Conservation (phyloP, 1,284 basidiomycete genomes). For the Phlebopus sp. region DNA sequence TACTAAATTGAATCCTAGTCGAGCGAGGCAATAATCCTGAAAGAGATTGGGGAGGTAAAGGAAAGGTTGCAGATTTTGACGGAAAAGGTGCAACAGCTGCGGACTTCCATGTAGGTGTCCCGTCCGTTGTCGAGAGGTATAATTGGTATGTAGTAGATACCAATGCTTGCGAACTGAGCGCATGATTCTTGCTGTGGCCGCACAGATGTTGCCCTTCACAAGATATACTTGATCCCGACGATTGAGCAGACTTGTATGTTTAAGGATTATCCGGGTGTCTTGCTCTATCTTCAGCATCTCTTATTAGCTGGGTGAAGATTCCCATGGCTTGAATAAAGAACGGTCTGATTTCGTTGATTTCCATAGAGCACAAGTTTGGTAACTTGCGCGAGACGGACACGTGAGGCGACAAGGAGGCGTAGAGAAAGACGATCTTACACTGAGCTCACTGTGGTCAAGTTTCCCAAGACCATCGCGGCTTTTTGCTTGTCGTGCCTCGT, state of each 20-base stretch:
- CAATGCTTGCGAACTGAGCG: not conserved
- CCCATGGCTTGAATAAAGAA: conserved; percentile 86
- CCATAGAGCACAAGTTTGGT: conserved; percentile 84
- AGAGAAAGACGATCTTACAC: conserved; percentile 46
- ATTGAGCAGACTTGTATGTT: not conserved
- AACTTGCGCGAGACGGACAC: conserved; percentile 46
- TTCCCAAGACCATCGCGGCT: conserved; percentile 78
- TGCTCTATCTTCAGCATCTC: conserved; percentile 23
- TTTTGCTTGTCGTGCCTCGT: conserved; percentile 93
- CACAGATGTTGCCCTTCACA: no score
- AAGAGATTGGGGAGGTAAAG: conserved; percentile 61
- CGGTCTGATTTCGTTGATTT: conserved; percentile 89
- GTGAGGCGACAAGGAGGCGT: conserved; percentile 3
- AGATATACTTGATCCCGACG: no score
- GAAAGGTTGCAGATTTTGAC: conserved; percentile 55
- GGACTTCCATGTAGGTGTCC: conserved; percentile 7
- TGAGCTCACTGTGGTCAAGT: conserved; percentile 74
- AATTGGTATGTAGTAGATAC: not conserved
- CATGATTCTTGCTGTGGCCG: not conserved
- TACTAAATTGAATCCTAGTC: conserved; percentile 45
- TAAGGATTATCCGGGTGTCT: not conserved
- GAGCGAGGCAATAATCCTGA: conserved; percentile 63
- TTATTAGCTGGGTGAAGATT: conserved; percentile 46
- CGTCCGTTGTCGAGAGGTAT: not conserved
- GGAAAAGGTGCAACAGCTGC: conserved; percentile 43